These are phyloP conservation scores for Pleodorina starrii DNA, from an alignment of 139 green algal genomes.

Conservation along the genomic window DNA sequence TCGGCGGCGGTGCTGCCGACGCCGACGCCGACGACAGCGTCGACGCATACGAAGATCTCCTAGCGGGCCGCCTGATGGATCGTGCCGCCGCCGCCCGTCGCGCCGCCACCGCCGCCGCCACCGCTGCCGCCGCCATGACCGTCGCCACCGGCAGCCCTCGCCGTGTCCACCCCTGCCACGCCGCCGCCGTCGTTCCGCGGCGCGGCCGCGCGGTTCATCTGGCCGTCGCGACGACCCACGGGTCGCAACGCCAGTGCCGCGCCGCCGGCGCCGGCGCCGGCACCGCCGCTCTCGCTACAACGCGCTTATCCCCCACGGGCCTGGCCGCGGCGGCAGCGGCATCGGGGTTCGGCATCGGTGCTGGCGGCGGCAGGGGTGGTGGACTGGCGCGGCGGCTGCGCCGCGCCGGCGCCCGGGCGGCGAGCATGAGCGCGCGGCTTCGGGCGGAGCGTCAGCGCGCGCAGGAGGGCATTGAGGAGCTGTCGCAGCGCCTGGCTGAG, in stretches of 20 bases:
- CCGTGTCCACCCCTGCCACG: neutral
- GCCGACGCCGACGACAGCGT: neutral
- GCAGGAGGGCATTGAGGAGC: neutral
- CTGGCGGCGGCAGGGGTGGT: neutral
- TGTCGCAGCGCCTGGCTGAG: conserved; percentile 5
- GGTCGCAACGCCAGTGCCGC: neutral
- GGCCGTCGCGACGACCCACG: neutral
- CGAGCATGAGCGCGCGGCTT: conserved; percentile 12
- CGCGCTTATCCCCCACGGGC: too few relatives aligned
- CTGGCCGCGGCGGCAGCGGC: neutral
- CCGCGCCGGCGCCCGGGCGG: conserved; percentile 8
- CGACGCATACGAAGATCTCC: neutral
- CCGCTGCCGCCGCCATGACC: neutral
- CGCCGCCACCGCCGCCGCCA: neutral
- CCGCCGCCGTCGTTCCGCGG: too few relatives aligned
- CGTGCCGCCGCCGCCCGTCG: neutral
- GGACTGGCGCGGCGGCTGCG: conserved; percentile 19
- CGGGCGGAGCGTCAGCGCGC: neutral
- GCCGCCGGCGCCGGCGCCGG: neutral
- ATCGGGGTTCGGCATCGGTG: neutral
- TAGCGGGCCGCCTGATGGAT: conserved; percentile 11
- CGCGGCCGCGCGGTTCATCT: neutral
- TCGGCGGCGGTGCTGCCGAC: neutral
- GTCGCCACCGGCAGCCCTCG: neutral
- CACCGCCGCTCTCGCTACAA: too few relatives aligned